A percentile compares a stretch with the other conserved stretches of the same genome.
Conservation (phyloP, 352 stramenopile genomes). For the Pythium periplocum region DNA sequence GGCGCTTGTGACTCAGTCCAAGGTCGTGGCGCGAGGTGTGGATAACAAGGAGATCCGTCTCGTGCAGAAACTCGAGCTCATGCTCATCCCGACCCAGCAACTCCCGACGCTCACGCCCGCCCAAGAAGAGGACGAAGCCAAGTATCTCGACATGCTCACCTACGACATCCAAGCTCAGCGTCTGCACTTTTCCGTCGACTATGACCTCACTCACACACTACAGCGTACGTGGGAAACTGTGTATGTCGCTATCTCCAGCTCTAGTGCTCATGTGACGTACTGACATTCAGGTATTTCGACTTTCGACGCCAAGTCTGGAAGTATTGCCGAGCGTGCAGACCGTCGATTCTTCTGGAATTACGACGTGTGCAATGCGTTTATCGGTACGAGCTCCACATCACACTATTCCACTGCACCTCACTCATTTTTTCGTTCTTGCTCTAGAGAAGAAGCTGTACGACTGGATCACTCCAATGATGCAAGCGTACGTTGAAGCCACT, state of each 20-base stretch:
- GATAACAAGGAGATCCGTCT: constrained; percentile 56
- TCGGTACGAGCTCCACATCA: constrained; percentile 24
- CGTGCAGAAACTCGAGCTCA: constrained; percentile 50
- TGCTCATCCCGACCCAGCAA: constrained; percentile 45
- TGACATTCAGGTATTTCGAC: constrained; percentile 36
- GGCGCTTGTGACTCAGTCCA: constrained; percentile 46
- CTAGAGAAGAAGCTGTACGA: constrained; percentile 34
- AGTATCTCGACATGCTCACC: constrained; percentile 54
- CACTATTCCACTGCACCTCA: constrained; percentile 17
- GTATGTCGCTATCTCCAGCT: constrained; percentile 1
- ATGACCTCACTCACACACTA: constrained; percentile 57
- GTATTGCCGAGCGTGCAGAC: constrained; percentile 54
- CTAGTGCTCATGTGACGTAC: not conserved
- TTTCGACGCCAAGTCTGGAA: constrained; percentile 44
- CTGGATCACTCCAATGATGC: constrained; percentile 66
- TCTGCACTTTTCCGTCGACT: constrained; percentile 71
- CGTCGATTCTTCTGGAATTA: constrained; percentile 96
- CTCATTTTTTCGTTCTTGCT: constrained; percentile 75
- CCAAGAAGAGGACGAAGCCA: constrained; percentile 48
- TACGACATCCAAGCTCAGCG: constrained; percentile 34
- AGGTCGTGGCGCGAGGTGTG: constrained; percentile 52
- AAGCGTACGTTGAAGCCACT: constrained; percentile 59
- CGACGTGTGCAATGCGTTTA: constrained; percentile 41
- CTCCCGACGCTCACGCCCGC: constrained; percentile 38
- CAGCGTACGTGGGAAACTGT: constrained; percentile 67